Base-by-base conservation (phyloP, 768 basidiomycete species). In the Podaxis sp. region DNA sequence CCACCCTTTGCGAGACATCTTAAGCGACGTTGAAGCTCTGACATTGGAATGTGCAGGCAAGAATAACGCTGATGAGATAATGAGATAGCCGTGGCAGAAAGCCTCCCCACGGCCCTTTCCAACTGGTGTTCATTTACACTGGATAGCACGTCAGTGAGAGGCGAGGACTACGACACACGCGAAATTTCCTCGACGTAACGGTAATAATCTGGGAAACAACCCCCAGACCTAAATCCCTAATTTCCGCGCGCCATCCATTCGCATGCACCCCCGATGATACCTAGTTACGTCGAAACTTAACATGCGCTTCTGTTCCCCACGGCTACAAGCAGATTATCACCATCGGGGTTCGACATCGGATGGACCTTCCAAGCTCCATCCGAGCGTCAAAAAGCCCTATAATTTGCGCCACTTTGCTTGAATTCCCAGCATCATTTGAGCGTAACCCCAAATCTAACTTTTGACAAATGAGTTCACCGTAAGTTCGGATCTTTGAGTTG, bases 281-380 rank as follows among this genome's bases (percentile, higher is more conserved):
- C 11, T 10, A 35, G 11, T 32, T 23, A 4, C 16, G 21, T 37
- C 38, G 23, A 42, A 18, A 40, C 5, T 13, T 42, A 6, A 10
- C 42, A 9, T 32, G 32, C 32, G 32, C 36, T 50, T 37, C 40
- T 18, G n/a, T 40, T 38, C 25, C 50, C 28, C 50, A 59, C 27
- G 42, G 23, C 6, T 23, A 18, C 25, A 46, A 18, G 16, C n/a
- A 42, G 27, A n/a, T 46, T 18, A 3, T 59, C 16, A 36, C 57
- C 13, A 6, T 32, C 13, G 27, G 37, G 11, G 10, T 50, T 54
- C 59, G 27, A 37, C 53, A 55, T 38, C 59, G 59, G 59, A 61
- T 61, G 59, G 59, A 61, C 53, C 59, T 61, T 61, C 16, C 62
- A 62, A 57, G 52, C 47, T 62, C 62, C 55, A 57, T 62, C 62